Evolutionary conservation across 2,329 filamentous ascomycete species (phyloP).

Genomic region (Curvularia verruculosa): DNA sequence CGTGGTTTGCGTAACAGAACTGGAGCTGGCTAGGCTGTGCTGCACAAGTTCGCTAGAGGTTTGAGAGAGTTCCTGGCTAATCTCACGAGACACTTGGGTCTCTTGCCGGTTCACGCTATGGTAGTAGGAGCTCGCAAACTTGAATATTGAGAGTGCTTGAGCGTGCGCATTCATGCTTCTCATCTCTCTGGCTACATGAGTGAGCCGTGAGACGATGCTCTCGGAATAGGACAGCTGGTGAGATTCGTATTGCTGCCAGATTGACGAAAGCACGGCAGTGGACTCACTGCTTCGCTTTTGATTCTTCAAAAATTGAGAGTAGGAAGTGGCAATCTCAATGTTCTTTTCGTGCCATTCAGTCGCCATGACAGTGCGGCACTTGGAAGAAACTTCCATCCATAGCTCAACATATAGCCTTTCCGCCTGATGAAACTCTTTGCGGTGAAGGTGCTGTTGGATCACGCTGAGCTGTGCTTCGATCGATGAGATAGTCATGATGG

Average conservation of each 20-base stretch:
- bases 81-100: conserved; percentile 49
- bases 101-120: conserved; percentile 45
- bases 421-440: conserved; percentile 43
- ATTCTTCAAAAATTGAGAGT: conserved; percentile 55
- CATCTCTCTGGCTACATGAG: conserved; percentile 55
- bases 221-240: conserved; percentile 51
- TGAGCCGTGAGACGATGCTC: conserved; percentile 41
- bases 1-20: conserved; percentile 46
- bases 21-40: conserved; percentile 37
- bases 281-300: conserved; percentile 55
- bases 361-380: conserved; percentile 52
- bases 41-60: conserved; percentile 53
- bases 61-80: conserved; percentile 50
- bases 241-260: conserved; percentile 59
- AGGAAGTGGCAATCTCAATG: conserved; percentile 54
- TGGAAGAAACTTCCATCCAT: conserved; percentile 59
- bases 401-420: conserved; percentile 58
- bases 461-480: conserved; percentile 47
- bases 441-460: conserved; percentile 48
- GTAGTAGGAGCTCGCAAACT: conserved; percentile 47
- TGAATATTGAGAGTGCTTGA: conserved; percentile 57
- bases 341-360: conserved; percentile 57
- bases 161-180: conserved; percentile 53
- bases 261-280: conserved; percentile 53
- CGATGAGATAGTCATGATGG: conserved; percentile 43